Evolutionary conservation across 163 green algal species (phyloP).

Genomic region (Volvox carteri): DNA sequence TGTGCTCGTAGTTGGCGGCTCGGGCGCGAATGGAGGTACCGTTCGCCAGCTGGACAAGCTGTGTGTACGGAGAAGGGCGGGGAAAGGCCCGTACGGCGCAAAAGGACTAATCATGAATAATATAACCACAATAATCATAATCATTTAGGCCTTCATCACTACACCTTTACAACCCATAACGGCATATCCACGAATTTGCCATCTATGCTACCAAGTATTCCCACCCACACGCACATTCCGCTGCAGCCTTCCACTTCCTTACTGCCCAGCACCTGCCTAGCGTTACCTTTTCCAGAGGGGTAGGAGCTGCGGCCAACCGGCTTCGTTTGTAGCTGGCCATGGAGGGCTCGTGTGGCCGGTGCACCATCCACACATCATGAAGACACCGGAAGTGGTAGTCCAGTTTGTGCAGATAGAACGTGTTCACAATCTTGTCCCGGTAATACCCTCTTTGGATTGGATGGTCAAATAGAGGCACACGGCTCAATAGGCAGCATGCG

Average conservation of each 20-base stretch:
- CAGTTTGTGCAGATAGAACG: not conserved
- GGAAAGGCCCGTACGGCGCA: no score
- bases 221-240: no score
- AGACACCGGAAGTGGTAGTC: not conserved
- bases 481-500: no score
- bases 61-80: not conserved
- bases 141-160: no score
- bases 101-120: no score
- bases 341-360: constrained; percentile 10
- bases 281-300: not conserved
- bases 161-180: no score
- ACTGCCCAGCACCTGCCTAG: no score
- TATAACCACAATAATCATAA: no score
- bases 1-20: not conserved
- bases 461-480: no score
- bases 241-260: no score
- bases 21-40: not conserved
- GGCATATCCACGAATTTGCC: no score
- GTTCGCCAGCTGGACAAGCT: not conserved
- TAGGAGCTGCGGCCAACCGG: not conserved
- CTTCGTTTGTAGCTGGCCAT: not conserved
- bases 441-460: not conserved
- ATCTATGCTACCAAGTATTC: no score
- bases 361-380: constrained; percentile 21
- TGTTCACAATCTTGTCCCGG: constrained; percentile 4